Percentiles rank a stretch among this genome's conserved stretches.
These are phyloP conservation scores for Chloranthus sessilifolius DNA, from an alignment of 164 flowering plant genomes.

Conservation along the genomic window DNA sequence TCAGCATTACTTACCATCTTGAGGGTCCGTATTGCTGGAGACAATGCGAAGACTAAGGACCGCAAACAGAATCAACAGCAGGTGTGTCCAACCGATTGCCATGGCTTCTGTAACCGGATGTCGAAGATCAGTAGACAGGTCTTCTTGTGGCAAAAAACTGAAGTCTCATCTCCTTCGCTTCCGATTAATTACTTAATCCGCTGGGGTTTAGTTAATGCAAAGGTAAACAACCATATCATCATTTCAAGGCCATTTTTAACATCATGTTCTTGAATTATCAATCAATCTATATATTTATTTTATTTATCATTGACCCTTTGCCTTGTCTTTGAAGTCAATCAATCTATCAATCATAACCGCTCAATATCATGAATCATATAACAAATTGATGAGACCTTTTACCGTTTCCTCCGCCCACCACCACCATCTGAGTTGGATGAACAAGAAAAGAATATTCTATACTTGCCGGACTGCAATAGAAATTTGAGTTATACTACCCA, in stretches of 20 bases:
- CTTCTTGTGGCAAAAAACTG: background rate
- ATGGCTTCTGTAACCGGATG: background rate
- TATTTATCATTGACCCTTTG: conserved; percentile 4
- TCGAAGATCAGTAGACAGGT: background rate
- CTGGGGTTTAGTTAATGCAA: background rate
- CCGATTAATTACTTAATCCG: conserved; percentile 6
- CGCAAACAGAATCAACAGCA: conserved; percentile 5
- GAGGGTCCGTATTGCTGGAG: conserved; percentile 6
- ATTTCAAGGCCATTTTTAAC: no score
- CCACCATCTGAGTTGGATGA: no score
- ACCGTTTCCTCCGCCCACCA: no score
- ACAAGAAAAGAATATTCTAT: no score
- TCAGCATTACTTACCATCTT: conserved; percentile 8
- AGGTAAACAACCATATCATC: background rate
- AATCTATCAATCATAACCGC: background rate
- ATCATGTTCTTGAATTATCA: no score
- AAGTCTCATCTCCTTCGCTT: background rate
- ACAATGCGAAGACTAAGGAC: background rate
- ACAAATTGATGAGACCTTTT: background rate
- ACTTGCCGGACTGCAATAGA: no score
- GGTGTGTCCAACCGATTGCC: background rate
- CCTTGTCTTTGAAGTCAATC: conserved; percentile 20
- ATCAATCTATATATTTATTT: no score
- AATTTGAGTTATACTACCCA: no score
- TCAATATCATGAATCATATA: background rate